These are phyloP conservation scores for Alternaria longipes DNA, from an alignment of 2,329 filamentous ascomycete genomes.

Conservation along the genomic window DNA sequence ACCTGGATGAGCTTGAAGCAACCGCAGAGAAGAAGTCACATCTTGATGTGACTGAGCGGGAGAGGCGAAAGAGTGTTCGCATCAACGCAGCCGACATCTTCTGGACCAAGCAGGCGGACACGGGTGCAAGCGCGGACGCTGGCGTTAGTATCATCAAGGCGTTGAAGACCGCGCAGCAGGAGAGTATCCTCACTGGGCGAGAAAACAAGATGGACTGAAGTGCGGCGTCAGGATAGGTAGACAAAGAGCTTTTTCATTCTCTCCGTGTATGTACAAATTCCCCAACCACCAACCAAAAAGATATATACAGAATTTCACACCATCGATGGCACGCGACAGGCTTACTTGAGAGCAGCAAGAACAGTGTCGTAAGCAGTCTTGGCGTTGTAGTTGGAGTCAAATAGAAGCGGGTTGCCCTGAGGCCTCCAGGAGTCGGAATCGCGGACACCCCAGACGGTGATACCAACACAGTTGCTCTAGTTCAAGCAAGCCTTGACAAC, in stretches of 20 bases:
- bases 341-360: slow-evolving; percentile 36
- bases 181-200: slow-evolving; percentile 24
- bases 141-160: slow-evolving; percentile 41
- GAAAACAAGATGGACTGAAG: slow-evolving; percentile 11
- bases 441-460: slow-evolving; percentile 69
- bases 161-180: slow-evolving; percentile 29
- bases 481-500: slow-evolving; percentile 67
- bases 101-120: slow-evolving; percentile 43
- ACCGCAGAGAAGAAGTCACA: slow-evolving; percentile 25
- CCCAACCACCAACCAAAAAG: background rate
- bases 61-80: slow-evolving; percentile 44
- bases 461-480: slow-evolving; percentile 69
- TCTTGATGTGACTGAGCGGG: slow-evolving; percentile 34
- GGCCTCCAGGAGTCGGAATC: slow-evolving; percentile 60
- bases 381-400: slow-evolving; percentile 55
- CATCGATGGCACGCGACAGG: background rate
- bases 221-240: background rate
- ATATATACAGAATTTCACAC: slow-evolving; percentile 7
- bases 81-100: slow-evolving; percentile 44
- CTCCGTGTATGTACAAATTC: slow-evolving; percentile 18
- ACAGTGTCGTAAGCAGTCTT: slow-evolving; percentile 54
- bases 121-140: slow-evolving; percentile 32
- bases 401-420: slow-evolving; percentile 54
- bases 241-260: background rate
- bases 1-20: slow-evolving; percentile 40